phyloP scores from a whole-genome alignment of 2,329 filamentous ascomycete species.

The Byssothecium circinans region DNA sequence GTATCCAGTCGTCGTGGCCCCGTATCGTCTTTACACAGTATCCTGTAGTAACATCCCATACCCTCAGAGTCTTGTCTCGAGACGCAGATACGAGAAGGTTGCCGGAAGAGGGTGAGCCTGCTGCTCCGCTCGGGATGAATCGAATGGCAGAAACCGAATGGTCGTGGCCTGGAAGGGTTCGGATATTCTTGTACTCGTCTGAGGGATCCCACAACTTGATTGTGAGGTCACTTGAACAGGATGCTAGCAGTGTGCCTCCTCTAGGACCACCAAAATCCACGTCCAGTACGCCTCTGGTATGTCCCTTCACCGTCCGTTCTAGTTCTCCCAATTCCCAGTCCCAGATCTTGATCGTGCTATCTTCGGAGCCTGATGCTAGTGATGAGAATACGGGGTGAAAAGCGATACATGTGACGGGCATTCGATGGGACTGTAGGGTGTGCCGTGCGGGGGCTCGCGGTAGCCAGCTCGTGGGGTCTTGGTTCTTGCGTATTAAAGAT shows the following conservation, averaged over 20 bases:
- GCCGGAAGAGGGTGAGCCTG: conserved; percentile 74
- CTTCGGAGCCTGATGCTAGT: conserved; percentile 86
- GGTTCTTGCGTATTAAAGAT: conserved; percentile 75
- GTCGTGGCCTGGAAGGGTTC: conserved; percentile 87
- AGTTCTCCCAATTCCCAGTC: conserved; percentile 93
- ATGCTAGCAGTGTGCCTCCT: conserved; percentile 76
- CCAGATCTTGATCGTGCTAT: conserved; percentile 95
- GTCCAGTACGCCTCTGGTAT: conserved; percentile 85
- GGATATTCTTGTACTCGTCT: conserved; percentile 93
- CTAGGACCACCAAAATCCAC: conserved; percentile 87
- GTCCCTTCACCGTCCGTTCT: conserved; percentile 86
- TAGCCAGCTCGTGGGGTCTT: conserved; percentile 84
- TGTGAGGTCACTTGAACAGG: conserved; percentile 84
- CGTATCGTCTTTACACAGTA: conserved; percentile 89
- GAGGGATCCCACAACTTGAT: conserved; percentile 95
- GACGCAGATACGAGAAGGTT: conserved; percentile 86
- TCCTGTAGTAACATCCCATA: conserved; percentile 93
- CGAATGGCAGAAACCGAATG: conserved; percentile 87
- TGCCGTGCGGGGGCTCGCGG: conserved; percentile 81
- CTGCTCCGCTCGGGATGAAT: conserved; percentile 82
- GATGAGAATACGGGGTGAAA: conserved; percentile 93
- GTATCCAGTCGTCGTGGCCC: conserved; percentile 88
- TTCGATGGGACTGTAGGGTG: conserved; percentile 78
- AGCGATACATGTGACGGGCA: conserved; percentile 81
- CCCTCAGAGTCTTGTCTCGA: conserved; percentile 78